Conservation (phyloP, 2,329 filamentous ascomycete genomes). For the Ploettnerulaceae sp. region DNA sequence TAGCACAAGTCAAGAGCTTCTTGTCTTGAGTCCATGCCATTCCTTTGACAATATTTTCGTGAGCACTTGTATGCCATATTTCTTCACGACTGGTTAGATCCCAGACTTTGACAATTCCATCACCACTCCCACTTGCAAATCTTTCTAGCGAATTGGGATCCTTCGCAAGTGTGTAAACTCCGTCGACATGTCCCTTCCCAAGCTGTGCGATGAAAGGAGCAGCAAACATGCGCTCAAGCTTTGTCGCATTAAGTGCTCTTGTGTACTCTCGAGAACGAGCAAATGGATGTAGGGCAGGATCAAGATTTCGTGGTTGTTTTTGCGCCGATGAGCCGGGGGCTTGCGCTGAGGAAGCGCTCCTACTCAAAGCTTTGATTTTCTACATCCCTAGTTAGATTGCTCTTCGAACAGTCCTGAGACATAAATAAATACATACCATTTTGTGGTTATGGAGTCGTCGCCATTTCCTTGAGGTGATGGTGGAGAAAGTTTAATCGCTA, state of each 20-base stretch:
- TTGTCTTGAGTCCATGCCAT: slow-evolving; percentile 83
- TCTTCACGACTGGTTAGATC: slow-evolving; percentile 69
- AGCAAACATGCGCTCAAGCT: slow-evolving; percentile 89
- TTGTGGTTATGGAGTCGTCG: slow-evolving; percentile 22
- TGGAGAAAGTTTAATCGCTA: slow-evolving; percentile 6
- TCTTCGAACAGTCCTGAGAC: background rate
- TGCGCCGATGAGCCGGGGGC: slow-evolving; percentile 61
- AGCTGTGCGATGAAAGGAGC: slow-evolving; percentile 81
- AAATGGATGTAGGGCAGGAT: slow-evolving; percentile 70
- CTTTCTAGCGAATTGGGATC: slow-evolving; percentile 69
- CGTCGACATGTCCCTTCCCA: slow-evolving; percentile 72
- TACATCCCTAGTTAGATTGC: slow-evolving; percentile 15
- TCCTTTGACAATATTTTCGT: slow-evolving; percentile 91
- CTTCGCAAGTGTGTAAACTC: slow-evolving; percentile 66
- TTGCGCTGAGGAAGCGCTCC: slow-evolving; percentile 60
- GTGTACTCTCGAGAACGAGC: slow-evolving; percentile 85
- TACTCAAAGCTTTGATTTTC: slow-evolving; percentile 64
- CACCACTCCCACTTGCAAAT: slow-evolving; percentile 79
- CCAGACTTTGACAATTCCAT: slow-evolving; percentile 94
- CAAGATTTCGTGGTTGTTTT: slow-evolving; percentile 66
- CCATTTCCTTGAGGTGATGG: slow-evolving; percentile 9
- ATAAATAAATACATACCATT: slow-evolving; percentile 26
- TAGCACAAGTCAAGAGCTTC: slow-evolving; percentile 81
- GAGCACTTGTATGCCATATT: slow-evolving; percentile 73
- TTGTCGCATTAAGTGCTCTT: slow-evolving; percentile 75